Conservation (phyloP, 371 early-diverging fungal genomes). For the Mortierella sp. region DNA sequence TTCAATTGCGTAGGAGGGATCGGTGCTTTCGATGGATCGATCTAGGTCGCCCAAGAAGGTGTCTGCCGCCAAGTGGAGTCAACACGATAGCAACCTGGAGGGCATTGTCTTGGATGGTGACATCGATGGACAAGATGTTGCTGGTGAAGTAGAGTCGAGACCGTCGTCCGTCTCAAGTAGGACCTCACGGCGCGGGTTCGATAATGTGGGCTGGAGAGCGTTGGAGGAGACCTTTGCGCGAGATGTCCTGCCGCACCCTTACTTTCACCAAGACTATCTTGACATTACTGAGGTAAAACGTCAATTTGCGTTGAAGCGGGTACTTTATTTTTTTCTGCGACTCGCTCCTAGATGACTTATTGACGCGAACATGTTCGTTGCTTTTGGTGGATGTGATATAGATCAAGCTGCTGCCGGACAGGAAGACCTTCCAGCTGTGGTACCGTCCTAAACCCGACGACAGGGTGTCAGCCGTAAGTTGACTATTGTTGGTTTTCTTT, state of each 20-base stretch:
- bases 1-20: constrained; percentile 6
- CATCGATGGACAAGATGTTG: neutral
- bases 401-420: constrained; percentile 41
- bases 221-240: constrained; percentile 40
- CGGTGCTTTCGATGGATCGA: neutral
- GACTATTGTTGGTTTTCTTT: neutral
- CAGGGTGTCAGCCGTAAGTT: constrained; percentile 25
- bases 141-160: neutral
- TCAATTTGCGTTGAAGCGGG: neutral
- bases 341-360: neutral
- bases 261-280: constrained; percentile 26
- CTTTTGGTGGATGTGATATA: neutral
- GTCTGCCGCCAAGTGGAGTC: constrained; percentile 24
- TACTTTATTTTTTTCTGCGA: neutral
- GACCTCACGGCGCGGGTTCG: constrained; percentile 22
- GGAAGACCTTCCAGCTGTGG: constrained; percentile 50
- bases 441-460: constrained; percentile 31
- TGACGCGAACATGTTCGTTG: neutral
- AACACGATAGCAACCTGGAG: neutral
- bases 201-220: constrained; percentile 46
- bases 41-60: constrained; percentile 25
- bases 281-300: constrained; percentile 37
- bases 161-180: neutral
- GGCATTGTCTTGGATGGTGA: neutral
- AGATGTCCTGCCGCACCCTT: constrained; percentile 44